Evolutionary conservation across 2,329 filamentous ascomycete species (phyloP).

Genomic region (Corniculantispora saksenae): DNA sequence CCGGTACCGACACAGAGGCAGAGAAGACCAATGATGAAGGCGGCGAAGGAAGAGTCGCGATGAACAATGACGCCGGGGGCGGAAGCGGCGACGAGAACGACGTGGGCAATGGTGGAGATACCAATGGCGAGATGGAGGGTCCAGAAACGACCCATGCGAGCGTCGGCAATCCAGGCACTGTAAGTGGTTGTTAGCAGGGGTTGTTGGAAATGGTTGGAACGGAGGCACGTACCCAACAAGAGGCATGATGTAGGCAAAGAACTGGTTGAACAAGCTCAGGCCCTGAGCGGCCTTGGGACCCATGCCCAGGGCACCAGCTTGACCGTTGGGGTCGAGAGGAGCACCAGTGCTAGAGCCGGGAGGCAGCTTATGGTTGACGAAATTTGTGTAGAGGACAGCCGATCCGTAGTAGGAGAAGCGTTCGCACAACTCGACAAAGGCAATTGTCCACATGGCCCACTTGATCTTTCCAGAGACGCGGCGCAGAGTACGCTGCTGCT

Average conservation of each 20-base stretch:
- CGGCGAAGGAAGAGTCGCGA: conserved; percentile 56
- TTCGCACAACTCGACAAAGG: conserved; percentile 70
- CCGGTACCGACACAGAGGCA: conserved; percentile 64
- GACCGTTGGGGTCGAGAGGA: conserved; percentile 36
- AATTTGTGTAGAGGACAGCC: conserved; percentile 64
- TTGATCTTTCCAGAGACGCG: conserved; percentile 60
- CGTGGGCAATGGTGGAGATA: conserved; percentile 64
- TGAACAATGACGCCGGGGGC: conserved; percentile 62
- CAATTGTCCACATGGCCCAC: conserved; percentile 61
- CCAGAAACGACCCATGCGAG: conserved; percentile 67
- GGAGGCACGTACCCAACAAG: too few species aligned
- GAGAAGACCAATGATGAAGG: conserved; percentile 62
- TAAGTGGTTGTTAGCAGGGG: too few species aligned
- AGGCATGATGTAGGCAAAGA: conserved; percentile 63
- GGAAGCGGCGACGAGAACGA: conserved; percentile 67
- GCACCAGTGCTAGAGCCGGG: conserved; percentile 56
- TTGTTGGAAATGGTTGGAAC: too few species aligned
- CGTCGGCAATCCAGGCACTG: conserved; percentile 51
- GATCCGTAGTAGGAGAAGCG: conserved; percentile 74
- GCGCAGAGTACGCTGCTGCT: conserved; percentile 53
- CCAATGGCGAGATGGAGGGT: conserved; percentile 65
- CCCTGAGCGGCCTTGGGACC: conserved; percentile 54
- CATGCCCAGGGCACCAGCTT: conserved; percentile 58
- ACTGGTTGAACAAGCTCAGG: conserved; percentile 51
- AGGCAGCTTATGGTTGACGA: conserved; percentile 61